Evolutionary conservation across 202 grass and related monocot genomes (phyloP), one percentile per base, ranked within the genome.

Genomic region (Alloteropsis angusta): DNA sequence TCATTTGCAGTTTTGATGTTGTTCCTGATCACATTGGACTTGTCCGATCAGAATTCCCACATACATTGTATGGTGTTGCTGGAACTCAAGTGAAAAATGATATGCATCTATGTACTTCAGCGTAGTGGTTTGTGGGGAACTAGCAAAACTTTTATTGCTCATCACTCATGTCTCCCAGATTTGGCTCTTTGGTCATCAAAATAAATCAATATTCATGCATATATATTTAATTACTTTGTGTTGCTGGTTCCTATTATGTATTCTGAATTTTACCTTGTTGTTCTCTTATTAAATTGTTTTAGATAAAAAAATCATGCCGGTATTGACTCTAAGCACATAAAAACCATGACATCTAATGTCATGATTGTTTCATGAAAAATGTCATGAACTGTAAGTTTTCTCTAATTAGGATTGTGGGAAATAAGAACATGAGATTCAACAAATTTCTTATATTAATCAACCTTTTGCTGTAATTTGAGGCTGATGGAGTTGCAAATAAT

Each of bases 1-100:
- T 41, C 16, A 22, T 2, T 70, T 88, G 60, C 68, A 98, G 95
- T 82, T 93, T 94, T 66, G 95, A 98, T 74, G 69, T 94, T 63
- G 89, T 94, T 48, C 89, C 69, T 0, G 95, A 98, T 85, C 88
- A 90, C 45, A 83, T 94, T 61, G 95, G 91, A 65, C 85, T 98
- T 56, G 71, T 98, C 14, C 85, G 95, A 2, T 82, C 91, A 46
- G 89, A 92, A 64, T 98, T 98, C 82, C 95, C 95, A 2, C 95
- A 98, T 70, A 94, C 81, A 79, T 49, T 98, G 46, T 94, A 98
- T 56, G 91, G 91, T 28, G 71, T 90, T 73, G 95, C 89, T 60
- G 95, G 95, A 68, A 97, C 95, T 14, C 95, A 98, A 89, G 94
- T 52, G 45, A 48, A 48, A 17, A 5, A 17, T 14, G 4, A 48